These are phyloP conservation scores for Eutrema yunnanense DNA, from an alignment of 345 rosid genomes.

Conservation along the genomic window DNA sequence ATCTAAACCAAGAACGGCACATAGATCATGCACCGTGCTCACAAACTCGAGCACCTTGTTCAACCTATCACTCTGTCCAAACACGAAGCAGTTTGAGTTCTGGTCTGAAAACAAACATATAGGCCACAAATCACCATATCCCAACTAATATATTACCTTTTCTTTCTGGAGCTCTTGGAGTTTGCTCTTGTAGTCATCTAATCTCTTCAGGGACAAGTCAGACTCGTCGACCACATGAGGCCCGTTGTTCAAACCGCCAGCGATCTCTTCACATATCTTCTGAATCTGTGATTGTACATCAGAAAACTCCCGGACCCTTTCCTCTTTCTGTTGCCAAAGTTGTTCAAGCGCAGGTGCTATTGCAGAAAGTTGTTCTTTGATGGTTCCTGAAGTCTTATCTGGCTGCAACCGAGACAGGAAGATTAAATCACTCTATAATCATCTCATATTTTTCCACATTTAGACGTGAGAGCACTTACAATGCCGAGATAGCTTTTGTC, in stretches of 20 bases:
- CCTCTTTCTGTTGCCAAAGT: conserved; percentile 89
- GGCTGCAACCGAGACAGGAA: conserved; percentile 48
- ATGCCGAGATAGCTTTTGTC: conserved; percentile 60
- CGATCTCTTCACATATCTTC: conserved; percentile 80
- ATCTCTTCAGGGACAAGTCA: conserved; percentile 73
- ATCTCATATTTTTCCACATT: neutral
- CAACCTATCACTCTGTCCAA: conserved; percentile 71
- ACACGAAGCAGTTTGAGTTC: conserved; percentile 19
- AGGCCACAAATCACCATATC: neutral
- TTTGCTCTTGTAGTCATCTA: conserved; percentile 64
- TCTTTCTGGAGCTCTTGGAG: conserved; percentile 93
- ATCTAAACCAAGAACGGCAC: conserved; percentile 86
- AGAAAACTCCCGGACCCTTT: conserved; percentile 71
- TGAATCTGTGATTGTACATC: conserved; percentile 83
- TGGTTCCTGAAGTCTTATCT: conserved; percentile 71
- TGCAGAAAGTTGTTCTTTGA: conserved; percentile 91
- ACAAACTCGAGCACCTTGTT: conserved; percentile 88
- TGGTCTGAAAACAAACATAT: neutral
- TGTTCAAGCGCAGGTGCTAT: conserved; percentile 91
- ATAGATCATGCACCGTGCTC: conserved; percentile 91
- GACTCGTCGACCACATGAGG: conserved; percentile 73
- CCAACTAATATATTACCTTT: conserved; percentile 43
- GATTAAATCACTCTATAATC: neutral
- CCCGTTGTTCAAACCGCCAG: conserved; percentile 52
- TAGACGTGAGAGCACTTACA: conserved; percentile 41